phyloP scores from a whole-genome alignment of 805 yeast genomes.

The Candida ficus region DNA sequence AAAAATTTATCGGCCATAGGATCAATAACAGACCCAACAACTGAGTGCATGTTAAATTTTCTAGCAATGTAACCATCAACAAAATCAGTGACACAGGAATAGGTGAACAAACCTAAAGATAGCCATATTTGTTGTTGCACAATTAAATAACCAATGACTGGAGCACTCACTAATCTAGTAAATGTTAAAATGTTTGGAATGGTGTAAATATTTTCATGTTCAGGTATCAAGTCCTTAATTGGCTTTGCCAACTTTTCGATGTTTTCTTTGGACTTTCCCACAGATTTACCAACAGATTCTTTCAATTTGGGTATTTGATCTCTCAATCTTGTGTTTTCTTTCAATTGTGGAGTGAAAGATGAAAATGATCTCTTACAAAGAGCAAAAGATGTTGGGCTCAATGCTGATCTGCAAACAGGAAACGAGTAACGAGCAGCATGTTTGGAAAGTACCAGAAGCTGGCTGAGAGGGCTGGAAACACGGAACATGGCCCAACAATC shows the following conservation, averaged over 20 bases:
- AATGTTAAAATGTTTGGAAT: slow-evolving; percentile 83
- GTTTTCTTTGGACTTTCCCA: slow-evolving; percentile 19
- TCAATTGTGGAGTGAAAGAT: not conserved
- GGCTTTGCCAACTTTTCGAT: slow-evolving; percentile 28
- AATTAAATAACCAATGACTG: slow-evolving; percentile 76
- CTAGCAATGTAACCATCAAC: slow-evolving; percentile 92
- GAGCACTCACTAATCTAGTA: slow-evolving; percentile 77
- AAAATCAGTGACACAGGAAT: slow-evolving; percentile 87
- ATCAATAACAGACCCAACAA: slow-evolving; percentile 86
- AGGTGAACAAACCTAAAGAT: slow-evolving; percentile 71
- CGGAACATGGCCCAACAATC: not conserved
- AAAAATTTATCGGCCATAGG: slow-evolving; percentile 93
- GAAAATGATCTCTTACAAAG: not conserved
- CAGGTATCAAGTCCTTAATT: slow-evolving; percentile 26
- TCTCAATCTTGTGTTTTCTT: slow-evolving; percentile 3
- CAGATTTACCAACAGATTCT: slow-evolving; percentile 13
- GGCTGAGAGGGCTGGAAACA: not conserved
- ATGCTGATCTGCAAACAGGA: not conserved
- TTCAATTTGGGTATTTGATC: slow-evolving; percentile 8
- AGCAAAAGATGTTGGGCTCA: too few species aligned
- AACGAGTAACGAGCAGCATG: not conserved
- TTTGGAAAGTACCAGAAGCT: not conserved
- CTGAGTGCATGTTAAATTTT: slow-evolving; percentile 65
- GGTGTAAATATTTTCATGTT: slow-evolving; percentile 65
- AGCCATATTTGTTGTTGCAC: slow-evolving; percentile 53